Percentiles rank a stretch among this genome's conserved stretches.
Evolutionary conservation across 2,329 filamentous ascomycete genomes (phyloP).

Genomic region (Trichophyton rubrum): DNA sequence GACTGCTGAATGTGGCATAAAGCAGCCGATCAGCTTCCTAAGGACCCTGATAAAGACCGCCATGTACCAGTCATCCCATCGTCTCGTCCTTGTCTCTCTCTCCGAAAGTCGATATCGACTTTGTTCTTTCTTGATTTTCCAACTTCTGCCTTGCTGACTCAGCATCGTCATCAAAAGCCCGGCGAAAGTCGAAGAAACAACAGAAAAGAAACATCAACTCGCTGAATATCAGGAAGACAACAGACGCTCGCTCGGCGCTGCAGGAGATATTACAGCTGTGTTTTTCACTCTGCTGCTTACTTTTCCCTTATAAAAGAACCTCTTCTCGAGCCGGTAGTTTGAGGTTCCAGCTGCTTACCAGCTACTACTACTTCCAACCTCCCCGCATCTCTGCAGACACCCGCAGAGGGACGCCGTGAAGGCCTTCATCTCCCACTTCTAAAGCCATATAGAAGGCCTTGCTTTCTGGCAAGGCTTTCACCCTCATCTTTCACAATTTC

Average conservation of each 20-base stretch:
- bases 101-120: neutral
- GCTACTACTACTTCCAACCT: constrained; percentile 7
- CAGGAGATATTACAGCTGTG: neutral
- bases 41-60: too few species aligned
- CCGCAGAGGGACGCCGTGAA: neutral
- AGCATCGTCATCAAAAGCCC: neutral
- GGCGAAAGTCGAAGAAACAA: neutral
- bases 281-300: neutral
- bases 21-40: too few species aligned
- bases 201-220: neutral
- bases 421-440: neutral
- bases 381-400: constrained; percentile 14
- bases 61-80: neutral
- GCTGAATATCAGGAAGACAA: neutral
- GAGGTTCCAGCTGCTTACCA: neutral
- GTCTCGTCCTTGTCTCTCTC: neutral
- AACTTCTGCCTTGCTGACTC: neutral
- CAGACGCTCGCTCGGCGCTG: neutral
- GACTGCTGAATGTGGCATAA: too few species aligned
- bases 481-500: constrained; percentile 22
- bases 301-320: neutral
- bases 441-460: constrained; percentile 28
- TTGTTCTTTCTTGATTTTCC: neutral
- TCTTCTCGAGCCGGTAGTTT: neutral
- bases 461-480: constrained; percentile 31